These are phyloP conservation scores for Corinectria fuckeliana DNA, from an alignment of 2,329 filamentous ascomycete species.

Conservation along the genomic window DNA sequence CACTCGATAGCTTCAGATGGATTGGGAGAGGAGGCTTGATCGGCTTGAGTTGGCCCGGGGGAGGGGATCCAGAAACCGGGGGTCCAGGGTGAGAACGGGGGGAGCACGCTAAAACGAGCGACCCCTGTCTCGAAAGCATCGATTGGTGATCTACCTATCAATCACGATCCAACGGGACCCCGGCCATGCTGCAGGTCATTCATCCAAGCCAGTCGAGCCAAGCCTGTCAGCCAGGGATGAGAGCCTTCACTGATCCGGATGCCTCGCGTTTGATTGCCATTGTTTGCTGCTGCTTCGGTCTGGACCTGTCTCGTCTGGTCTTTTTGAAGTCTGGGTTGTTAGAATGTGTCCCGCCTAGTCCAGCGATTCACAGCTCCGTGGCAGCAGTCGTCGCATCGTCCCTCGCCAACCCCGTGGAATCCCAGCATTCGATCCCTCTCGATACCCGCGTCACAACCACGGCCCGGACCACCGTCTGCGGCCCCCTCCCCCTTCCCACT, in stretches of 20 bases:
- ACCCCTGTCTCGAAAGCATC: constrained; percentile 9
- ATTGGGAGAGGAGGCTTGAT: too few species aligned
- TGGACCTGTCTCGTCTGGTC: constrained; percentile 1
- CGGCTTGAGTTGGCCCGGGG: too few species aligned
- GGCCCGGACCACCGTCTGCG: not conserved
- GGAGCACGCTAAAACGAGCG: constrained; percentile 7
- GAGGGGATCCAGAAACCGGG: not conserved
- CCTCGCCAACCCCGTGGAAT: too few species aligned
- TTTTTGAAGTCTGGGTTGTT: not conserved
- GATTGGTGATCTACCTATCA: constrained; percentile 16
- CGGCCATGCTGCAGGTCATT: constrained; percentile 19
- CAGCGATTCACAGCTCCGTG: not conserved
- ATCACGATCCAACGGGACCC: constrained; percentile 5
- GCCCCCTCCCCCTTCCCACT: not conserved
- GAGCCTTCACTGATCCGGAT: constrained; percentile 10
- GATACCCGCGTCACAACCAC: not conserved
- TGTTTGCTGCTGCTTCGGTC: not conserved
- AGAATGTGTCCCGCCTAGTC: too few species aligned
- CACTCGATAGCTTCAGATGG: not conserved
- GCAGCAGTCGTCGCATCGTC: not conserved
- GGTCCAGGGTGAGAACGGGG: not conserved
- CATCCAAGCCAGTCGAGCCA: constrained; percentile 5
- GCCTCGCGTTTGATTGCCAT: constrained; percentile 7
- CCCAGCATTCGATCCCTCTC: not conserved
- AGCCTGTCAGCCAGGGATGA: constrained; percentile 1